These are phyloP conservation scores for Lentinula guzmanii DNA, from an alignment of 768 basidiomycete genomes.

Conservation along the genomic window DNA sequence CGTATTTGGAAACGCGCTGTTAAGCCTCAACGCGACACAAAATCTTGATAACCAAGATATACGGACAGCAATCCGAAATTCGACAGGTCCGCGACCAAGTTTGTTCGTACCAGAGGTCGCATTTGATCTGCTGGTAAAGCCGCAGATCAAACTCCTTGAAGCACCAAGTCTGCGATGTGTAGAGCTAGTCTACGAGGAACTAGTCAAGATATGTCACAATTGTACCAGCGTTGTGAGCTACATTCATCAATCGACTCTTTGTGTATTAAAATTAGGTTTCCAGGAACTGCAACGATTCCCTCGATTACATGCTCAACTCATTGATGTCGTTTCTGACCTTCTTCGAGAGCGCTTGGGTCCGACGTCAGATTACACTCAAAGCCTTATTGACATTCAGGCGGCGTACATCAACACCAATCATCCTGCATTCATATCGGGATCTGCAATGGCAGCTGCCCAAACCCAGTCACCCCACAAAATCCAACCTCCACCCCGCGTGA, in stretches of 20 bases:
- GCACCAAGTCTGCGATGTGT: constrained; percentile 93
- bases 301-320: constrained; percentile 82
- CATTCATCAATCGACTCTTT: background rate
- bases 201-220: constrained; percentile 99
- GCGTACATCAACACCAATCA: constrained; percentile 99
- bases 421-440: constrained; percentile 85
- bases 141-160: constrained; percentile 95
- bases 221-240: constrained; percentile 78
- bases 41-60: constrained; percentile 94
- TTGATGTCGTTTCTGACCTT: constrained; percentile 96
- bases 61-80: constrained; percentile 96
- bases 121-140: constrained; percentile 95
- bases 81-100: constrained; percentile 93
- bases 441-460: constrained; percentile 41
- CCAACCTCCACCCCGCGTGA: constrained; percentile 46
- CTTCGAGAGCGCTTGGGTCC: constrained; percentile 93
- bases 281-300: constrained; percentile 97
- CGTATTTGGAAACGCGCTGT: constrained; percentile 89
- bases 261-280: background rate
- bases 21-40: constrained; percentile 82
- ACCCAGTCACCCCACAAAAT: constrained; percentile 32
- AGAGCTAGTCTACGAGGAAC: constrained; percentile 96
- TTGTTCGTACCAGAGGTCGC: constrained; percentile 96
- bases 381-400: constrained; percentile 93
- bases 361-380: constrained; percentile 94